These are phyloP conservation scores for Pistacia integerrima DNA, from an alignment of 345 rosid species.

Conservation along the genomic window DNA sequence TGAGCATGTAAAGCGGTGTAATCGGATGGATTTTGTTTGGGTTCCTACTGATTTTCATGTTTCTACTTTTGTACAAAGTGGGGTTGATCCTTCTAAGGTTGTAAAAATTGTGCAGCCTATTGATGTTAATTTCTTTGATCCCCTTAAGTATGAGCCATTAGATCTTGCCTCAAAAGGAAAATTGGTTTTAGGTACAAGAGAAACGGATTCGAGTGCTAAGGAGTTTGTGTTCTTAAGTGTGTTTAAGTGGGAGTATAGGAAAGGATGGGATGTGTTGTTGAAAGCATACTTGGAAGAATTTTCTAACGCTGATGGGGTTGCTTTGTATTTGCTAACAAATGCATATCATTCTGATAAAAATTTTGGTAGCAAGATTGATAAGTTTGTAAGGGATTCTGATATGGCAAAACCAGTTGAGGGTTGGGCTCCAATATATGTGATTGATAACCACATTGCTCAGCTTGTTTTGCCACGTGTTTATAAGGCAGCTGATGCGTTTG, in stretches of 20 bases:
- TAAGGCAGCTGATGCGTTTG: constrained; percentile 81
- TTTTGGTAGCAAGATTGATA: constrained; percentile 73
- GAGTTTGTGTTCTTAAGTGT: constrained; percentile 81
- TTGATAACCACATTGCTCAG: constrained; percentile 70
- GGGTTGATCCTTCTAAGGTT: constrained; percentile 76
- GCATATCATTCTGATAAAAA: constrained; percentile 66
- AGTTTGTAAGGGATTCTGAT: constrained; percentile 49
- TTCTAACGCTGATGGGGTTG: constrained; percentile 49
- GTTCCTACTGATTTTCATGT: constrained; percentile 90
- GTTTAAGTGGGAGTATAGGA: constrained; percentile 86
- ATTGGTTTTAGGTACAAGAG: constrained; percentile 50
- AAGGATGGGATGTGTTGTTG: constrained; percentile 90
- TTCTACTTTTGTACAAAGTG: constrained; percentile 65
- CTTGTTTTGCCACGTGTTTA: constrained; percentile 68
- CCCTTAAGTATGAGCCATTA: constrained; percentile 49
- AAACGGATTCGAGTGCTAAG: constrained; percentile 11
- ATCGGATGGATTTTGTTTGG: constrained; percentile 78
- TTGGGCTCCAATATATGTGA: constrained; percentile 59
- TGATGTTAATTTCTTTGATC: constrained; percentile 74
- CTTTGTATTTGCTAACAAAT: constrained; percentile 70
- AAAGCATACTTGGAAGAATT: constrained; percentile 74
- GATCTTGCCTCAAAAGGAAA: constrained; percentile 42
- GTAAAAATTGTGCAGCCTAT: constrained; percentile 80
- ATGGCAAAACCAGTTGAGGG: constrained; percentile 44
- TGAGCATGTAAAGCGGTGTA: constrained; percentile 67